Percentiles rank a stretch among this genome's conserved stretches.
Evolutionary conservation across 495 filamentous ascomycete genomes (phyloP).

Genomic region (Penicillium arizonense): DNA sequence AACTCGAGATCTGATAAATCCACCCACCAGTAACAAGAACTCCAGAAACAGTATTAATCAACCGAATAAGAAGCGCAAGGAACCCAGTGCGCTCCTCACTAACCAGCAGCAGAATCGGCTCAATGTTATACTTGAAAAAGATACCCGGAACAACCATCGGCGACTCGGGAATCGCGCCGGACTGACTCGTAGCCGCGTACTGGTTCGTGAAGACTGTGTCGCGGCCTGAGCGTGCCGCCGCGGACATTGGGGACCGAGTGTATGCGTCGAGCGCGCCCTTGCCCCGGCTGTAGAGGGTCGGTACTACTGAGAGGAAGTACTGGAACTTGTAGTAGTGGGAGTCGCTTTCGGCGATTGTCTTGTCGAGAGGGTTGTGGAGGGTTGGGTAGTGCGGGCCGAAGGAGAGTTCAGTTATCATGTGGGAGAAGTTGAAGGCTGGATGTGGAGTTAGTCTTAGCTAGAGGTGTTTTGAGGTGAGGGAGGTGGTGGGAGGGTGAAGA

Average conservation of each 20-base stretch:
- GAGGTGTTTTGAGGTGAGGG: neutral
- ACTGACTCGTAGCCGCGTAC: conserved; percentile 92
- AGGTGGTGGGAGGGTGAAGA: no score
- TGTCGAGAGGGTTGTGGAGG: conserved; percentile 91
- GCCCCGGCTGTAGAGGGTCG: conserved; percentile 82
- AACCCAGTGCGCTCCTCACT: conserved; percentile 77
- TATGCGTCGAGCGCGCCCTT: conserved; percentile 45
- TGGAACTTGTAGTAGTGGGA: conserved; percentile 92
- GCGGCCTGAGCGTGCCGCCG: conserved; percentile 23
- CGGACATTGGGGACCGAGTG: conserved; percentile 22
- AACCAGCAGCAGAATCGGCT: conserved; percentile 86
- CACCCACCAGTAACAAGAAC: conserved; percentile 63
- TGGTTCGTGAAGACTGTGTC: conserved; percentile 89
- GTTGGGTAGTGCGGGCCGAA: conserved; percentile 95
- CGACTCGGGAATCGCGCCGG: conserved; percentile 62
- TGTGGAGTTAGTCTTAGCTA: neutral
- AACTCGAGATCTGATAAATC: conserved; percentile 58
- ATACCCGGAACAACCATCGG: conserved; percentile 72
- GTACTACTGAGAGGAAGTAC: conserved; percentile 96
- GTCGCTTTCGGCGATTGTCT: conserved; percentile 73
- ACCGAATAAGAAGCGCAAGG: conserved; percentile 69
- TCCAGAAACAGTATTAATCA: conserved; percentile 65
- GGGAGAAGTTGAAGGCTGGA: conserved; percentile 94
- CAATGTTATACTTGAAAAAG: conserved; percentile 99
- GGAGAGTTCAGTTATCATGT: conserved; percentile 94